Evolutionary conservation across 1,284 basidiomycete genomes (phyloP).

Genomic region (Ustilago lituana): DNA sequence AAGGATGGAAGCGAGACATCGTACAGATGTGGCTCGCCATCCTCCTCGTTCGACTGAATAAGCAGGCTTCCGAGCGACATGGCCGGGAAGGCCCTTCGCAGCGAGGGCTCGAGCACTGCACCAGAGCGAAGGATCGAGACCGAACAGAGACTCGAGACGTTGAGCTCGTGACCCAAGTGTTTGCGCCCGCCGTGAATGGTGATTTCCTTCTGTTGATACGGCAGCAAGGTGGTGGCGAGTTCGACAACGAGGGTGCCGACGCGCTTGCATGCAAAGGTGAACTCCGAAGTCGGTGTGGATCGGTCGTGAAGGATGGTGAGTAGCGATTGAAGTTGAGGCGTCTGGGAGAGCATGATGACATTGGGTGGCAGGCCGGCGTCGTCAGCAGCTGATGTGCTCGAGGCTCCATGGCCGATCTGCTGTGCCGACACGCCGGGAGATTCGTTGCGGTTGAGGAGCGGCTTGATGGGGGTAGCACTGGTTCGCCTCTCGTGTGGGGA

Average conservation of each 20-base stretch:
- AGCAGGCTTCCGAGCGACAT: conserved; percentile 87
- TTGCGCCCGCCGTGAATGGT: conserved; percentile 74
- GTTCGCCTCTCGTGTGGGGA: conserved; percentile 29
- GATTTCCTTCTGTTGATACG: conserved; percentile 75
- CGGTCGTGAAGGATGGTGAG: conserved; percentile 83
- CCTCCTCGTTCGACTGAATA: conserved; percentile 82
- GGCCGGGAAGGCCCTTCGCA: conserved; percentile 85
- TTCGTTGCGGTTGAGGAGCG: conserved; percentile 14
- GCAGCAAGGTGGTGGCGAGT: conserved; percentile 81
- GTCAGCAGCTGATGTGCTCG: conserved; percentile 16
- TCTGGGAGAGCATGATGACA: conserved; percentile 79
- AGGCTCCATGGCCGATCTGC: conserved; percentile 6
- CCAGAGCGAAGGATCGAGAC: conserved; percentile 88
- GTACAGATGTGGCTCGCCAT: conserved; percentile 88
- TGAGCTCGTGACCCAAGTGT: conserved; percentile 75
- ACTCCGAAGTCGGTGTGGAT: conserved; percentile 75
- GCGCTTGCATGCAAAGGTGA: conserved; percentile 87
- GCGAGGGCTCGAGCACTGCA: conserved; percentile 87
- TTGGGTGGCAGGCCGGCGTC: conserved; percentile 69
- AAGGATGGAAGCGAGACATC: conserved; percentile 79
- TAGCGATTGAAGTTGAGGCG: conserved; percentile 75
- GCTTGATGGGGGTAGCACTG: conserved; percentile 20
- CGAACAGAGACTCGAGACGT: conserved; percentile 76
- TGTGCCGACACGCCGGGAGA: conserved; percentile 10
- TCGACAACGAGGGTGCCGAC: conserved; percentile 86